Base-by-base conservation (phyloP, 1,284 basidiomycete species). In the Phaffia rhodozyma region DNA sequence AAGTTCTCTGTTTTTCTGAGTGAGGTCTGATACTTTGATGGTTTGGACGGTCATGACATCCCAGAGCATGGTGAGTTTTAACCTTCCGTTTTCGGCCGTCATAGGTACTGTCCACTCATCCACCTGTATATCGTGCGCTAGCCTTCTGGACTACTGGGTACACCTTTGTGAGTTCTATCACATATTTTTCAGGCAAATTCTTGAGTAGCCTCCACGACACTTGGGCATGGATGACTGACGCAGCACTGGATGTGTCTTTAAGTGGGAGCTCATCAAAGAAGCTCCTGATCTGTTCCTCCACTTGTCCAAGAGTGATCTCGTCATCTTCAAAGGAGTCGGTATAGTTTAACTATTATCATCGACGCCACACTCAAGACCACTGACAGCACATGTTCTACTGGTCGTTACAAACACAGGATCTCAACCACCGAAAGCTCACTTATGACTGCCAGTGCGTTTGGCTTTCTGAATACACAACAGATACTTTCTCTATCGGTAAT, bases 111-210 rank as follows among this genome's bases (percentile, higher is more conserved):
- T 43, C 38, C 38, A 43, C 38, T 43, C 13, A 43, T 16, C 38
- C 38, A 11, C 23, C 23, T 38, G 5, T 23, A 16, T 38, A 60
- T 7, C 94, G 97, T 71, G 13, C 16, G 38, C 38, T 43, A 43
- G 90, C 93, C 23, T 94, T 92, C 82, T 94, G 91, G 91, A 91
- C 89, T 76, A 89, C 89, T 27, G 89, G 90, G n/a, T 92, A 89
- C 77, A 92, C 89, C 58, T 92, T 84, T 74, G 71, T 72, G 56
- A 67, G 70, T 67, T 56, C 30, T 32, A 47, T 47, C 58, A 52
- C 23, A 48, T 58, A 38, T 32, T 32, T 6, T 58, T 16, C n/a
- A 30, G 23, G 32, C 32, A 7, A 53, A 43, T 29, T 50, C 34
- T 32, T 32, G 21, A 9, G 21, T 48, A 21, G 5, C 30, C 32